Conservation (phyloP, 805 yeast species). For the Suhomyces vadensis region DNA sequence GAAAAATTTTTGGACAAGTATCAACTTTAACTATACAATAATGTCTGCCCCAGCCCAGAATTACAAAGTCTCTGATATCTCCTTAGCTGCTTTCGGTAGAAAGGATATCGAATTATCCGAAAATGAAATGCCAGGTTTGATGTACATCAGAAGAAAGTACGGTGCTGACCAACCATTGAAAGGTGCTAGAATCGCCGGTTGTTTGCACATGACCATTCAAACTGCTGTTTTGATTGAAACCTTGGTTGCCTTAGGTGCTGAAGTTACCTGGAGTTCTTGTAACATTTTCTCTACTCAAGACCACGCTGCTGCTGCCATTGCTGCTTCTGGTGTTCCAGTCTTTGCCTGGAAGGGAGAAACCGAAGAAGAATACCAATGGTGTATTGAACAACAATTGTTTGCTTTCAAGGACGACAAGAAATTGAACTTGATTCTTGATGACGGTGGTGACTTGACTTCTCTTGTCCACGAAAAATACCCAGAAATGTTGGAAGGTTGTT, state of each 20-base stretch:
- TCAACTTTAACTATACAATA: constrained; percentile 10
- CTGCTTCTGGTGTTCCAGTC: constrained; percentile 98
- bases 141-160: constrained; percentile 94
- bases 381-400: constrained; percentile 98
- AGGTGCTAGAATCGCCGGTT: constrained; percentile 99
- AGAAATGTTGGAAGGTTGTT: constrained; percentile 93
- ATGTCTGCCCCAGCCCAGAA: constrained; percentile 52
- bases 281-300: constrained; percentile 99
- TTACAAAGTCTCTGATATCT: constrained; percentile 96
- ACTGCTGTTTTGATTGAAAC: constrained; percentile 99
- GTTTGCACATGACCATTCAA: constrained; percentile 99
- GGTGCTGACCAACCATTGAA: constrained; percentile 91
- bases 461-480: constrained; percentile 98
- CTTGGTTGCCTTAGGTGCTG: constrained; percentile 96
- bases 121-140: constrained; percentile 99
- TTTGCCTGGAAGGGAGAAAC: constrained; percentile 99
- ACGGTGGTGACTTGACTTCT: constrained; percentile 98
- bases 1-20: constrained; percentile 9
- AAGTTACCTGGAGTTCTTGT: constrained; percentile 99
- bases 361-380: constrained; percentile 99
- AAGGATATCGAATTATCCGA: constrained; percentile 98
- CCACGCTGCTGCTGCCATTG: constrained; percentile 99
- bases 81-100: constrained; percentile 99
- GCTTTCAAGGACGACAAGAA: constrained; percentile 95
- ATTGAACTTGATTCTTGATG: constrained; percentile 96